phyloP scores from a whole-genome alignment of 176 grass and related monocot species.

The Rhipidocladum racemiflorum region DNA sequence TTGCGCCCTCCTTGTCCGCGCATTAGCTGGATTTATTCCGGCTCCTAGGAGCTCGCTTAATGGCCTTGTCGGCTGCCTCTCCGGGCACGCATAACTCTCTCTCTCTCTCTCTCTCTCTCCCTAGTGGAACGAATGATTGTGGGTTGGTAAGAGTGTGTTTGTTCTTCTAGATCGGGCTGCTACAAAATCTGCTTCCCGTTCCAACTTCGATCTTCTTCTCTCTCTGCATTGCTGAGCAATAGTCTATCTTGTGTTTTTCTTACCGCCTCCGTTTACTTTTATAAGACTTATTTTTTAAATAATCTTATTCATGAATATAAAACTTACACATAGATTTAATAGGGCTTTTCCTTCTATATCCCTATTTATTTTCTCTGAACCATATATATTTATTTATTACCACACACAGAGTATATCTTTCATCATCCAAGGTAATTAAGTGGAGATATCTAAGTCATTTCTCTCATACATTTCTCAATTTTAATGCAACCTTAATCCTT shows the following conservation, averaged over 20 bases:
- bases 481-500: no score
- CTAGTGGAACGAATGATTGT: slow-evolving; percentile 26
- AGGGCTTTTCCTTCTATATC: no score
- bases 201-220: background rate
- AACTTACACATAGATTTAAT: no score
- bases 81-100: background rate
- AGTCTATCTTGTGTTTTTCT: background rate
- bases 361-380: no score
- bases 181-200: background rate
- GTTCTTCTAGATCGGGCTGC: background rate
- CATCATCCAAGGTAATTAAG: no score
- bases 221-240: slow-evolving; percentile 4
- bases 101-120: background rate
- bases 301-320: no score
- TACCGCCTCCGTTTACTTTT: no score
- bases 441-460: no score
- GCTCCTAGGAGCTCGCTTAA: background rate
- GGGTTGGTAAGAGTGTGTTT: slow-evolving; percentile 15
- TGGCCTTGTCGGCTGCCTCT: slow-evolving; percentile 34
- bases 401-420: no score
- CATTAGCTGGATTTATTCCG: background rate
- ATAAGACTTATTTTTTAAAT: no score
- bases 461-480: no score
- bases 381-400: no score
- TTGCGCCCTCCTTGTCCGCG: slow-evolving; percentile 41